A percentile compares a stretch with the other conserved stretches of the same genome.
phyloP scores from a whole-genome alignment of 2,329 filamentous ascomycete species.

The Aureobasidium sp. region DNA sequence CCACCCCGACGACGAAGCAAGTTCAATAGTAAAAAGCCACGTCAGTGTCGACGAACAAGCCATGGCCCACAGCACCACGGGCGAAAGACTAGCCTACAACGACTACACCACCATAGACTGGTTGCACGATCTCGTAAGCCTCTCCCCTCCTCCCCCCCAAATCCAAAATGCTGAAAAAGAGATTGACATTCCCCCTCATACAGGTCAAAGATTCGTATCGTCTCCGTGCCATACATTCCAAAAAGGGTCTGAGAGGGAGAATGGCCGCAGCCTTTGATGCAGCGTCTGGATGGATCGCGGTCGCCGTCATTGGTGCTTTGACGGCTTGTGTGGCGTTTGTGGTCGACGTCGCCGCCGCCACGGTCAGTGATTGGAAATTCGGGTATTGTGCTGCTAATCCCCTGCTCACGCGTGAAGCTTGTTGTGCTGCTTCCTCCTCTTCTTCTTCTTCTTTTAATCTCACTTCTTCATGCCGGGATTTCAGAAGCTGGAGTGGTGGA shows the following conservation, averaged over 20 bases:
- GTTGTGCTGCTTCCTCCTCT: constrained; percentile 35
- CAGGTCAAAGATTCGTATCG: constrained; percentile 52
- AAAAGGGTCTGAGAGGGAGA: constrained; percentile 37
- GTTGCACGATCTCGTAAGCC: constrained; percentile 49
- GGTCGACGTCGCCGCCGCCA: constrained; percentile 50
- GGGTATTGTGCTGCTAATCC: constrained; percentile 47
- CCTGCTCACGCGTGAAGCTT: constrained; percentile 44
- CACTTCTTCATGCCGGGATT: constrained; percentile 32
- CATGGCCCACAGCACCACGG: constrained; percentile 40
- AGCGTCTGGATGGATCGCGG: constrained; percentile 51
- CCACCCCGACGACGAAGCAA: constrained; percentile 35
- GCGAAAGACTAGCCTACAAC: constrained; percentile 53
- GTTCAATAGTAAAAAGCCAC: constrained; percentile 37
- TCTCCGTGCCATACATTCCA: constrained; percentile 40
- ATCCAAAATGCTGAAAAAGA: not conserved
- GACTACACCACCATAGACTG: constrained; percentile 58
- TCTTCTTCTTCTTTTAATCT: constrained; percentile 26
- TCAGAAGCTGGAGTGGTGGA: constrained; percentile 38
- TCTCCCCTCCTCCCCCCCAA: not conserved
- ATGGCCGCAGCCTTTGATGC: constrained; percentile 42
- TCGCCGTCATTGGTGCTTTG: constrained; percentile 46
- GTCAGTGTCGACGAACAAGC: constrained; percentile 45
- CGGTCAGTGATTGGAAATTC: constrained; percentile 50
- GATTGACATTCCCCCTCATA: not conserved
- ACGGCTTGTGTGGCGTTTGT: constrained; percentile 51